phyloP scores from a whole-genome alignment of 1,284 basidiomycete genomes.

The Abortiporus biennis region DNA sequence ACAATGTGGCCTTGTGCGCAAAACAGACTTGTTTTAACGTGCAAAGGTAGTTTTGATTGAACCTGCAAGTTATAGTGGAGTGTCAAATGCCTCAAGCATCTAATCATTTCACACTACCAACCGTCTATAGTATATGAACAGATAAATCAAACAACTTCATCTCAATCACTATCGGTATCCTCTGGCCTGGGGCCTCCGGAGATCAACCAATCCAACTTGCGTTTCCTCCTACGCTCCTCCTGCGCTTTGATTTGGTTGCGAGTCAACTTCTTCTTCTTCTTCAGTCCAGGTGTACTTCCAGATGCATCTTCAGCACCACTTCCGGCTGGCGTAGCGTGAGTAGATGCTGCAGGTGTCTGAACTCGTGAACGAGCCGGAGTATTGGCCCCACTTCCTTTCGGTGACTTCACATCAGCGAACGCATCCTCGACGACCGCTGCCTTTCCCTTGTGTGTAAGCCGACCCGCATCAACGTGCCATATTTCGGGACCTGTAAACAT shows the following conservation, averaged over 20 bases:
- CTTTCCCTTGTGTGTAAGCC: slow-evolving; percentile 87
- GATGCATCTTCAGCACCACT: slow-evolving; percentile 63
- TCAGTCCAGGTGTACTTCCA: slow-evolving; percentile 36
- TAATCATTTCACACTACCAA: no score
- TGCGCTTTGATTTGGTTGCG: slow-evolving; percentile 87
- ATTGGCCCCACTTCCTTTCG: slow-evolving; percentile 64
- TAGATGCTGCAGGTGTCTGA: slow-evolving; percentile 60
- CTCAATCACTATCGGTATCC: slow-evolving; percentile 53
- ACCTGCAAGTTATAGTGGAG: no score
- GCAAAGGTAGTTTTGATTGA: no score
- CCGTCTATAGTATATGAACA: no score
- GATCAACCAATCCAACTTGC: slow-evolving; percentile 82
- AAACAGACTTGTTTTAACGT: no score
- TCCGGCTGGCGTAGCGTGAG: slow-evolving; percentile 59
- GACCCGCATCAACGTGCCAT: slow-evolving; percentile 77
- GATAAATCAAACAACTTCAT: no score
- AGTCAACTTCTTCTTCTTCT: slow-evolving; percentile 90
- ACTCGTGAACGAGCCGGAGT: slow-evolving; percentile 61
- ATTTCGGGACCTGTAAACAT: slow-evolving; percentile 69
- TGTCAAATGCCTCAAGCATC: no score
- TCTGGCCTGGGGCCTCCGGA: slow-evolving; percentile 78
- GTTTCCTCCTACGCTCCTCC: slow-evolving; percentile 74
- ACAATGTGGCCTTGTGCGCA: no score
- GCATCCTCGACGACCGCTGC: slow-evolving; percentile 77
- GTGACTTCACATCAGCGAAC: slow-evolving; percentile 53